Evolutionary conservation across 1,139 yeast genomes (phyloP).

Genomic region (Yamadazyma jaroonii): DNA sequence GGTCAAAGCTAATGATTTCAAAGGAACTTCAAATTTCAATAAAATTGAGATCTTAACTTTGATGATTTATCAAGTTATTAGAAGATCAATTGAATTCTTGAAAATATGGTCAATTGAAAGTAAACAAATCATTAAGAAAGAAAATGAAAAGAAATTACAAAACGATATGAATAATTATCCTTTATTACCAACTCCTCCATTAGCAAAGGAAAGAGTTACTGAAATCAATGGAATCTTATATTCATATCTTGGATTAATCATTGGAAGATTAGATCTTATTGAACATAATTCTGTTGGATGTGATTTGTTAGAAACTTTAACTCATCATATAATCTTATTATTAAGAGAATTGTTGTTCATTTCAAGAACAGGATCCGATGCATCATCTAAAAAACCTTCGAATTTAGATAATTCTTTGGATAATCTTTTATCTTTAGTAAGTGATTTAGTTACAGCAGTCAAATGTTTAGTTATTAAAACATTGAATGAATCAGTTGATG

Average conservation of each 20-base stretch:
- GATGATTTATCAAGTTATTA: conserved; percentile 70
- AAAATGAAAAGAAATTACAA: conserved; percentile 34
- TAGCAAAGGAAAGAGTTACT: conserved; percentile 66
- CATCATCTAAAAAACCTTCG: conserved; percentile 38
- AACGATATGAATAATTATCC: conserved; percentile 44
- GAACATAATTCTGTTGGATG: conserved; percentile 73
- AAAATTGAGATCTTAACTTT: conserved; percentile 70
- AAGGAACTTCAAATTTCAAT: conserved; percentile 62
- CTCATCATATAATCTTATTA: conserved; percentile 65
- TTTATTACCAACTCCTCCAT: conserved; percentile 54
- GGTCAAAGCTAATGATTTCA: conserved; percentile 81
- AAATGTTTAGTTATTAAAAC: conserved; percentile 60
- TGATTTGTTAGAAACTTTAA: conserved; percentile 59
- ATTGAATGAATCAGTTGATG: conserved; percentile 36
- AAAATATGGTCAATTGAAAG: conserved; percentile 73
- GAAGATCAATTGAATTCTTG: conserved; percentile 69
- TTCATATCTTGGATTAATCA: conserved; percentile 66
- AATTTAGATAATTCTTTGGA: conserved; percentile 58
- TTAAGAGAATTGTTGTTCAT: conserved; percentile 64
- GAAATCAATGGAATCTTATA: conserved; percentile 72
- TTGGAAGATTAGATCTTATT: conserved; percentile 71
- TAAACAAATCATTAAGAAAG: conserved; percentile 35
- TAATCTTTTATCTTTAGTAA: conserved; percentile 55
- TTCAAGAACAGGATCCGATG: conserved; percentile 53
- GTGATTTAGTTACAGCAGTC: conserved; percentile 64